Evolutionary conservation across 176 grass and related monocot species (phyloP), one percentile per base, ranked within the genome.

Genomic region (Musa schizocarpa): DNA sequence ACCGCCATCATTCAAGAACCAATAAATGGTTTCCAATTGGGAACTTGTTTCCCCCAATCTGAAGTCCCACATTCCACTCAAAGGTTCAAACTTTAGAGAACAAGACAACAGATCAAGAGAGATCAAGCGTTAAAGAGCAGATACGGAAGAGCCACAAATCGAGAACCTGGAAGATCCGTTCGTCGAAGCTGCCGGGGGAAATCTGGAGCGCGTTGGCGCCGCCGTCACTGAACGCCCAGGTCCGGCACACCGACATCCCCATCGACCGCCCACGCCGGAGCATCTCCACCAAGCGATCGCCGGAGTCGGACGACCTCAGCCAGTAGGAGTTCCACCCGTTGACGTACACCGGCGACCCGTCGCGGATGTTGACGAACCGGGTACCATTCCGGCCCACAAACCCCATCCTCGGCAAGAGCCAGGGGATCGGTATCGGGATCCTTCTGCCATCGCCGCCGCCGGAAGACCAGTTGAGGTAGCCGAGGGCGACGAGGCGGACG

Each of bases 251-350:
- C n/a, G n/a, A 24, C 27, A 97, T 83, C 20, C 90, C 93, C 90
- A 93, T 88, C 7, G 54, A 62, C 3, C 87, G 84, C 13, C 86
- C 93, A 12, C 88, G 90, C 9, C 81, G 82, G 57, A 97, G 84
- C 90, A 97, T 97, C 77, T 97, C 93, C 13, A 86, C 74, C 22
- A 80, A 84, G 48, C 74, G 70, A 9, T 80, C 50, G 13, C 79
- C 65, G 2, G 82, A 86, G 23, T 63, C 62, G 34, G 86, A 65
- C 17, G 85, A 88, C 34, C 93, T 80, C 29, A 97, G 66, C 93
- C 93, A 97, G 86, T 97, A 93, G 50, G 93, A 97, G 88, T 97
- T 97, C 93, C 93, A 97, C 27, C 88, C 93, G 74, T 97, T 97
- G 74, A 93, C 11, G 63, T 97, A 97, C 25, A 97, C 61, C 17